Percentiles rank a stretch among this genome's conserved stretches.
Evolutionary conservation across 129 eudicot species (phyloP).

Genomic region (Glebionis coronaria): DNA sequence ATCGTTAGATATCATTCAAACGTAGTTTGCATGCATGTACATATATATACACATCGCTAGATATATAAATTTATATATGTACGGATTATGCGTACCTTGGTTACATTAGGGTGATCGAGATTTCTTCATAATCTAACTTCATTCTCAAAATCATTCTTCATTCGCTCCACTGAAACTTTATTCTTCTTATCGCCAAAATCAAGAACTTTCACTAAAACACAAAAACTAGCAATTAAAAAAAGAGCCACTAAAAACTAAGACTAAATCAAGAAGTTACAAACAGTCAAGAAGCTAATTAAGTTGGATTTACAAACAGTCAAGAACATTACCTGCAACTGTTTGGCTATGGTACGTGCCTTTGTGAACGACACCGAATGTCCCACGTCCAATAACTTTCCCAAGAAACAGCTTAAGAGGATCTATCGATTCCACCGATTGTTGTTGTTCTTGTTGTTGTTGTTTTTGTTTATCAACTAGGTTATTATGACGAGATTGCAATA

Average conservation of each 20-base stretch:
- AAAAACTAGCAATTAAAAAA: neutral
- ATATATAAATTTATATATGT: neutral
- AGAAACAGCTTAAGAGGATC: slow-evolving; percentile 27
- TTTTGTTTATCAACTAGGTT: neutral
- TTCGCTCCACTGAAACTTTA: slow-evolving; percentile 9
- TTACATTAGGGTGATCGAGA: slow-evolving; percentile 47
- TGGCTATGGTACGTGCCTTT: slow-evolving; percentile 23
- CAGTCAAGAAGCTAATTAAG: too few relatives aligned
- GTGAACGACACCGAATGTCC: slow-evolving; percentile 26
- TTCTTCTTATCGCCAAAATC: slow-evolving; percentile 33
- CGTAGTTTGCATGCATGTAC: too few relatives aligned
- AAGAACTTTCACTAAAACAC: slow-evolving; percentile 34
- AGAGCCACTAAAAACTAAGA: neutral
- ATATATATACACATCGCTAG: too few relatives aligned
- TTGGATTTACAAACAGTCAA: neutral
- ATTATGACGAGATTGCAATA: too few relatives aligned
- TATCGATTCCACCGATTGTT: slow-evolving; percentile 17
- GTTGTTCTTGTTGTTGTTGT: neutral
- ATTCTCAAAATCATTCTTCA: slow-evolving; percentile 34
- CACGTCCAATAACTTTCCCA: slow-evolving; percentile 22
- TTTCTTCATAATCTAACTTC: slow-evolving; percentile 37
- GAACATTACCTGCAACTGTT: slow-evolving; percentile 25
- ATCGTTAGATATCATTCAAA: neutral
- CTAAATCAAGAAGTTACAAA: neutral
- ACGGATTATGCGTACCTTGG: slow-evolving; percentile 26